Evolutionary conservation across 2,329 filamentous ascomycete species (phyloP), one percentile per base, ranked within the genome.

Genomic region (Penicillium concentricum): DNA sequence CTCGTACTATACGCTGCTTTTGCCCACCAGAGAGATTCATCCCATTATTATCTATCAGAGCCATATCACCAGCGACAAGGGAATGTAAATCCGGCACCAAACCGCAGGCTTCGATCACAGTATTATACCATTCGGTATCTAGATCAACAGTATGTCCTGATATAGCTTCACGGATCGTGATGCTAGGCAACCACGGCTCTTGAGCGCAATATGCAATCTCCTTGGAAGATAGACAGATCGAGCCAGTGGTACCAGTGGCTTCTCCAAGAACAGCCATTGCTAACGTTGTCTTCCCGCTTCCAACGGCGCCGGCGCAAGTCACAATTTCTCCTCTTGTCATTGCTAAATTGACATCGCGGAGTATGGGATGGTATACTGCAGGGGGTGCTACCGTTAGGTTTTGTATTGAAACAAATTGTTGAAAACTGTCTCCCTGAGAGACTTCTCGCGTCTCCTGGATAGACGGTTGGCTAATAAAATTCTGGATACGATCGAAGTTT

Each of bases 161-260:
- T 39, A 58, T 55, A 16, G 45, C 20, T 38, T 51, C 47, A 2
- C 51, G 51, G 16, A 54, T 47, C 18, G 51, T 41, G 24, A 24
- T 51, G 30, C 43, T 51, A 24, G 39, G 46, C 9, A 58, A 28
- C 56, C 56, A 58, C 6, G 30, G 28, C 15, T 5, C 16, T 20
- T 48, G 34, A 7, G 46, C 46, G 10, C 46, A 48, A 28, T 18
- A 48, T 22, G 34, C 46, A 26, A 48, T 48, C 9, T 48, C 8
- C 22, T 18, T 48, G 3, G 46, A 39, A 16, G 32, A 37, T 4
- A 38, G 1, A 5, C 2, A 38, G 18, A 48, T 48, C 10, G 15
- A 37, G 8, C 46, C 34, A 12, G 15, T 38, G 22, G 15, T 28
- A 38, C 15, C 2, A 28, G 32, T 43, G 1, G n/a, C 13, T 43